Evolutionary conservation across 768 basidiomycete species (phyloP).

Genomic region (Coprinellus aureogranulatus): DNA sequence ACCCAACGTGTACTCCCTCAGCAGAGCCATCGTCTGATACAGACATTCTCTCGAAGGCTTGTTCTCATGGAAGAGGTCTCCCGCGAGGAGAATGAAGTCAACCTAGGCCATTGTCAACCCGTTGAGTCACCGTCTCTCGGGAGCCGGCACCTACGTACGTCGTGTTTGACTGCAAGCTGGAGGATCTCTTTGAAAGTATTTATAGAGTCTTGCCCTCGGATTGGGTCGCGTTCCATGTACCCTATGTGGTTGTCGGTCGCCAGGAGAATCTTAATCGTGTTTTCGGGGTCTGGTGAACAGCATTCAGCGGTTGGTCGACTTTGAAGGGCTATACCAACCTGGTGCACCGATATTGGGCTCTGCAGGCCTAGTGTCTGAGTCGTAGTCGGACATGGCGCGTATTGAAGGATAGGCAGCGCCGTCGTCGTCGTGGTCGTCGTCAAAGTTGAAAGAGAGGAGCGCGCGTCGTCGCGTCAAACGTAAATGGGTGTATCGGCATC

Average conservation of each 20-base stretch:
- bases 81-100: slow-evolving; percentile 92
- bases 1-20: slow-evolving; percentile 88
- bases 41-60: slow-evolving; percentile 87
- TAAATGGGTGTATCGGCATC: background rate
- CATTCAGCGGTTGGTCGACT: background rate
- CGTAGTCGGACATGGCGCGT: slow-evolving; percentile 20
- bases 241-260: slow-evolving; percentile 98
- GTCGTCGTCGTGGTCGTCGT: background rate
- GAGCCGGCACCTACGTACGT: slow-evolving; percentile 48
- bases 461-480: background rate
- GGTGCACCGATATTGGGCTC: slow-evolving; percentile 18
- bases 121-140: background rate
- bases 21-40: slow-evolving; percentile 82
- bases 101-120: slow-evolving; percentile 51
- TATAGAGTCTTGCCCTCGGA: slow-evolving; percentile 92
- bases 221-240: slow-evolving; percentile 89
- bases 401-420: background rate
- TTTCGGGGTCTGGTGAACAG: slow-evolving; percentile 45
- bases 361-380: slow-evolving; percentile 16
- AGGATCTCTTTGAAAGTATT: slow-evolving; percentile 94
- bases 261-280: slow-evolving; percentile 79
- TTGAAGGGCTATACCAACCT: slow-evolving; percentile 17
- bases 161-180: slow-evolving; percentile 83
- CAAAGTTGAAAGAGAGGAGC: background rate
- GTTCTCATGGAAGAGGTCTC: slow-evolving; percentile 98